Evolutionary conservation across 1,284 basidiomycete species (phyloP).

Genomic region (Rhodotorula sp.): DNA sequence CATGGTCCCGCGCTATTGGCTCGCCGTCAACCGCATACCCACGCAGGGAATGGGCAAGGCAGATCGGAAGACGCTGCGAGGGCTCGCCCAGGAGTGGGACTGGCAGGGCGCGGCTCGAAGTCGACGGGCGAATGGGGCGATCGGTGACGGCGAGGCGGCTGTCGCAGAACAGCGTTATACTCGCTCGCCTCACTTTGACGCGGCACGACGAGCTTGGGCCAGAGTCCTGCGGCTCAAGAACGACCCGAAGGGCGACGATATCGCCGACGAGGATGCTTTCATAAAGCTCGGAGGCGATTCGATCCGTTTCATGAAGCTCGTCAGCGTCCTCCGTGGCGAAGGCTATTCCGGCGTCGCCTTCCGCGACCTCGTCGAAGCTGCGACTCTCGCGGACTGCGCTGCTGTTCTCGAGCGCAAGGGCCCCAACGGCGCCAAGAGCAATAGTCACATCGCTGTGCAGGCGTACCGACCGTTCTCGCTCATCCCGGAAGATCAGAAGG

Average conservation of each 20-base stretch:
- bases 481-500: neutral
- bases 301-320: slow-evolving; percentile 42
- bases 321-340: slow-evolving; percentile 19
- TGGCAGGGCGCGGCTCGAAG: slow-evolving; percentile 14
- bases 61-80: slow-evolving; percentile 35
- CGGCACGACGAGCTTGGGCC: slow-evolving; percentile 34
- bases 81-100: slow-evolving; percentile 20
- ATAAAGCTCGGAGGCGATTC: slow-evolving; percentile 43
- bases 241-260: neutral
- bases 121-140: neutral
- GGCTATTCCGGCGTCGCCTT: slow-evolving; percentile 27
- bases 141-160: neutral
- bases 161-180: neutral
- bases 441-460: neutral
- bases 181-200: slow-evolving; percentile 14
- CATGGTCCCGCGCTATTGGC: slow-evolving; percentile 43
- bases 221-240: slow-evolving; percentile 23
- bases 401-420: slow-evolving; percentile 5
- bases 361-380: slow-evolving; percentile 29
- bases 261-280: slow-evolving; percentile 39
- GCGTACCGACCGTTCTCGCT: slow-evolving; percentile 24
- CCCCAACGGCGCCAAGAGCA: neutral
- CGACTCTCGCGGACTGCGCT: slow-evolving; percentile 32
- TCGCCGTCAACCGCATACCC: slow-evolving; percentile 38
- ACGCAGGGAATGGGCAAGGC: slow-evolving; percentile 42